Percentiles rank a stretch among this genome's conserved stretches.
Conservation (phyloP, 2,329 filamentous ascomycete species). For the Ilyonectria sp. region DNA sequence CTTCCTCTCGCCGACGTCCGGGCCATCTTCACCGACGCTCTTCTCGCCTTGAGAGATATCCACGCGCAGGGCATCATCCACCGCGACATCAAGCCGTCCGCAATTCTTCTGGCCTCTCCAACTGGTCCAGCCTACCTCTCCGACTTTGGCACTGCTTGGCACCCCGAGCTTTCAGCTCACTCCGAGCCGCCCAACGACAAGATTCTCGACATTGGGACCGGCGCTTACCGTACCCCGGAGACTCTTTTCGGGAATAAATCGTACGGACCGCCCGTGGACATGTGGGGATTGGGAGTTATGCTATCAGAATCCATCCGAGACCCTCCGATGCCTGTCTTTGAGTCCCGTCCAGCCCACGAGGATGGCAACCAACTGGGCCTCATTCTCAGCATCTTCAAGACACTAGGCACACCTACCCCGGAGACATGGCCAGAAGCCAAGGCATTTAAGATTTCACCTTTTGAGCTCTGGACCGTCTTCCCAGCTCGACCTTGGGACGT, state of each 20-base stretch:
- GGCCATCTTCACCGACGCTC: constrained; percentile 74
- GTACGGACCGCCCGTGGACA: constrained; percentile 83
- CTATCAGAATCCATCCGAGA: constrained; percentile 80
- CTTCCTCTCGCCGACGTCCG: constrained; percentile 53
- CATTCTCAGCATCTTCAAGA: constrained; percentile 93
- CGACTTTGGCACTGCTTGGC: constrained; percentile 96
- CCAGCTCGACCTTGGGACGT: constrained; percentile 76
- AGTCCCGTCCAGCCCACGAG: constrained; percentile 79
- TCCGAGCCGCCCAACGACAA: constrained; percentile 80
- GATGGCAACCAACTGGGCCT: constrained; percentile 93
- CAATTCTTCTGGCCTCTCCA: constrained; percentile 80
- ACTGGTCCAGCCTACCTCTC: constrained; percentile 83
- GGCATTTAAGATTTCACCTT: constrained; percentile 80
- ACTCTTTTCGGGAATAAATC: constrained; percentile 85
- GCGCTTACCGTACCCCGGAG: constrained; percentile 91
- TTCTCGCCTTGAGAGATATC: constrained; percentile 79
- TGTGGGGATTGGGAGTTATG: constrained; percentile 91
- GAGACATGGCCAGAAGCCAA: constrained; percentile 86
- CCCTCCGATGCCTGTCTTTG: constrained; percentile 79
- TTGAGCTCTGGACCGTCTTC: constrained; percentile 90
- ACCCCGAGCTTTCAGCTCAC: constrained; percentile 68
- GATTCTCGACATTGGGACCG: constrained; percentile 94
- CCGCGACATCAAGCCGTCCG: constrained; percentile 94
- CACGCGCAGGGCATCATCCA: constrained; percentile 87
- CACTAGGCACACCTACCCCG: constrained; percentile 87